Evolutionary conservation across 768 basidiomycete species (phyloP).

Genomic region (Podaxis carcinomalis): DNA sequence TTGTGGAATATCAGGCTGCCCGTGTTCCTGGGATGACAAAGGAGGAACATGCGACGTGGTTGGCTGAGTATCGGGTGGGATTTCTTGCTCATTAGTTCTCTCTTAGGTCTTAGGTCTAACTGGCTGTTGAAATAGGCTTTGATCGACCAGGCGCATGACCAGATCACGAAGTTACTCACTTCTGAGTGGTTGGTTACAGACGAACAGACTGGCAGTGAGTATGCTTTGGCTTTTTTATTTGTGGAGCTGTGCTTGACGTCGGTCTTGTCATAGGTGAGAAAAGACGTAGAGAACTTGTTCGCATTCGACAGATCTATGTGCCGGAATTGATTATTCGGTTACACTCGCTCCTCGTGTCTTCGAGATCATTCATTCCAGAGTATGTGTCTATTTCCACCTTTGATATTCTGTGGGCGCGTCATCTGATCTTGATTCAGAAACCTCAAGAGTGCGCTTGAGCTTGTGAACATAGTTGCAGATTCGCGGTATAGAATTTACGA

Average conservation of each 20-base stretch:
- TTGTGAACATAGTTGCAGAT: slow-evolving; percentile 86
- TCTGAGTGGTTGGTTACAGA: slow-evolving; percentile 74
- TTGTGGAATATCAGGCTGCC: slow-evolving; percentile 55
- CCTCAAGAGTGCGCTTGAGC: slow-evolving; percentile 66
- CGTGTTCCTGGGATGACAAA: slow-evolving; percentile 55
- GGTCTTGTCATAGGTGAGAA: slow-evolving; percentile 39
- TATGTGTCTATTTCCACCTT: slow-evolving; percentile 28
- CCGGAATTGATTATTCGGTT: slow-evolving; percentile 88
- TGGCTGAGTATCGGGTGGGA: slow-evolving; percentile 60
- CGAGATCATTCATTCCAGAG: slow-evolving; percentile 63
- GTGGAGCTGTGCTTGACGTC: not conserved
- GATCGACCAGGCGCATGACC: slow-evolving; percentile 60
- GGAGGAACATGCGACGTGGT: slow-evolving; percentile 57
- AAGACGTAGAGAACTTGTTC: slow-evolving; percentile 61
- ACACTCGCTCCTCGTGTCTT: slow-evolving; percentile 66
- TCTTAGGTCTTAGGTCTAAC: not conserved
- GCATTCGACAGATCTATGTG: slow-evolving; percentile 85
- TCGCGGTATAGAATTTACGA: slow-evolving; percentile 82
- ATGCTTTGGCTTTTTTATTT: not conserved
- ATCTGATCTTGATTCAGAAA: slow-evolving; percentile 42
- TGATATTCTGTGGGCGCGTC: not conserved
- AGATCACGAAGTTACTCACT: slow-evolving; percentile 66
- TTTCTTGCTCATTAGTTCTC: not conserved
- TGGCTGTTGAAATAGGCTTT: slow-evolving; percentile 33
- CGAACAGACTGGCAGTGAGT: slow-evolving; percentile 39